Conservation (phyloP, 768 basidiomycete species). For the Suillus sp. region DNA sequence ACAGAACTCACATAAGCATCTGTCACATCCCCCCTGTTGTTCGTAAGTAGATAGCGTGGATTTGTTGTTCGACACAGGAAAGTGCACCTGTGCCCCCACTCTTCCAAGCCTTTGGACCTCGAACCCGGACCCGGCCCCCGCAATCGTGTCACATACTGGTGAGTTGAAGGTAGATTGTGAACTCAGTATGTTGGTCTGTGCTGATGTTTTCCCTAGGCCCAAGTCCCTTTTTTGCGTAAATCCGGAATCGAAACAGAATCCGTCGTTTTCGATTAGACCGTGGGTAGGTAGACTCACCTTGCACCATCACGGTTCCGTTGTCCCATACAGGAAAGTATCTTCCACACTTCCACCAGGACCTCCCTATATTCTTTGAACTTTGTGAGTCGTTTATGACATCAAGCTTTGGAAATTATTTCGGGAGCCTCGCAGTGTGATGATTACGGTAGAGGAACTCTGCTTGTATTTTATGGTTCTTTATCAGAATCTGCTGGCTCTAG, state of each 20-base stretch:
- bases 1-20: background rate
- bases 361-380: background rate
- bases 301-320: background rate
- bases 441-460: conserved; percentile 50
- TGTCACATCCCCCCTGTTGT: background rate
- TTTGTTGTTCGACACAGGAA: background rate
- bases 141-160: background rate
- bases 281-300: no score
- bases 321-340: background rate
- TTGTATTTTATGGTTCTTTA: no score
- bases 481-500: no score
- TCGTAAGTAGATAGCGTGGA: background rate
- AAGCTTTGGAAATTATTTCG: conserved; percentile 4
- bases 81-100: background rate
- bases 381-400: conserved; percentile 39
- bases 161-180: background rate
- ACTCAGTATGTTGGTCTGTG: background rate
- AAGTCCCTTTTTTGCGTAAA: background rate
- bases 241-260: background rate
- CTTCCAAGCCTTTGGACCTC: background rate
- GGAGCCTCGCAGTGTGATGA: conserved; percentile 19
- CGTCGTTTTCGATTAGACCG: background rate
- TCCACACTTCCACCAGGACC: background rate
- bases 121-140: no score
- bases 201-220: background rate